Conservation (phyloP, 108 stramenopile genomes). For the Cyclotella sp. region DNA sequence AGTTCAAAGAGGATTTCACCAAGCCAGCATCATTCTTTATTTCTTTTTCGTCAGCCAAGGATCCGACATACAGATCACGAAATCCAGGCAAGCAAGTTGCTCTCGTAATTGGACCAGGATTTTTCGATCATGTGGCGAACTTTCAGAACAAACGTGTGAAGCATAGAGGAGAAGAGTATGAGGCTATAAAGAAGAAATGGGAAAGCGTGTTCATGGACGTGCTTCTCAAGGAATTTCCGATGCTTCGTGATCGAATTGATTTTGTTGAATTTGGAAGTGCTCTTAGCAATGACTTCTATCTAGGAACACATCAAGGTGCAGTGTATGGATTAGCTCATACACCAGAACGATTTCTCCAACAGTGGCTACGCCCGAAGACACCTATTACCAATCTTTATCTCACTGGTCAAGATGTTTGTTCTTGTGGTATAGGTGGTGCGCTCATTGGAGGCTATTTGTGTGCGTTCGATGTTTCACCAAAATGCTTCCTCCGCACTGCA, state of each 20-base stretch:
- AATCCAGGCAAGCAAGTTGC: slow-evolving; percentile 50
- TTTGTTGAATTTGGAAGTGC: slow-evolving; percentile 57
- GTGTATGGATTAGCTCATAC: slow-evolving; percentile 51
- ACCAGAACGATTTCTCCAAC: slow-evolving; percentile 37
- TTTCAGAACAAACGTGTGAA: slow-evolving; percentile 44
- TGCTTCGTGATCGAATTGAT: slow-evolving; percentile 44
- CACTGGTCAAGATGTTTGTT: slow-evolving; percentile 47
- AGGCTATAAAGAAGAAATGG: slow-evolving; percentile 47
- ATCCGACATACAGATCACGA: slow-evolving; percentile 42
- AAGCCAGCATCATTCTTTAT: slow-evolving; percentile 47
- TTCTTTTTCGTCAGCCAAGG: slow-evolving; percentile 54
- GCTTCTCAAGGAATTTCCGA: slow-evolving; percentile 37
- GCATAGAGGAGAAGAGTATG: slow-evolving; percentile 44
- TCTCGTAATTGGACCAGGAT: slow-evolving; percentile 49
- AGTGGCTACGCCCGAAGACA: slow-evolving; percentile 37
- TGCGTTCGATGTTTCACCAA: slow-evolving; percentile 33
- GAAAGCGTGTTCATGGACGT: slow-evolving; percentile 25
- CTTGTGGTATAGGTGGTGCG: slow-evolving; percentile 44
- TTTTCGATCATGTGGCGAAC: slow-evolving; percentile 32
- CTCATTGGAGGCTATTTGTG: slow-evolving; percentile 43
- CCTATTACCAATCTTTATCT: slow-evolving; percentile 41
- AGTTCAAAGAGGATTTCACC: slow-evolving; percentile 30
- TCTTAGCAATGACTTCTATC: slow-evolving; percentile 57
- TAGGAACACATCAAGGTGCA: slow-evolving; percentile 54
- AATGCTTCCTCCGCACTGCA: slow-evolving; percentile 30